phyloP scores from a whole-genome alignment of 2,329 filamentous ascomycete genomes.

The Arthrobotrys sinensis region DNA sequence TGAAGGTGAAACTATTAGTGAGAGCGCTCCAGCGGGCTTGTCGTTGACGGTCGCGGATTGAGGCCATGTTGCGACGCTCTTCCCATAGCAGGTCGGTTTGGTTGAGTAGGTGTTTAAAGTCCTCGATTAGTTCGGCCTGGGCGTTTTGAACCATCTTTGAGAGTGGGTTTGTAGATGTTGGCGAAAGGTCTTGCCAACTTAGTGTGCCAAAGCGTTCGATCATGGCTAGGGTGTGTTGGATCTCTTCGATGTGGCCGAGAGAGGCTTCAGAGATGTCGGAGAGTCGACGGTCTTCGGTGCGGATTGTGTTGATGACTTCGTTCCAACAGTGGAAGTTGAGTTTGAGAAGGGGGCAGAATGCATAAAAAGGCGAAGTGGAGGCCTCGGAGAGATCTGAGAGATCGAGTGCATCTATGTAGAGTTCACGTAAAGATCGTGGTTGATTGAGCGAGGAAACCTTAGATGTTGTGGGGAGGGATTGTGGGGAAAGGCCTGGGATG shows the following conservation, averaged over 20 bases:
- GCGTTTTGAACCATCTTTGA: slow-evolving; percentile 28
- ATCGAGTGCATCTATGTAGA: slow-evolving; percentile 63
- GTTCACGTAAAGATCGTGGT: slow-evolving; percentile 63
- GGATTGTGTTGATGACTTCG: slow-evolving; percentile 64
- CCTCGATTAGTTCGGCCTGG: slow-evolving; percentile 62
- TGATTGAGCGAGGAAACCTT: slow-evolving; percentile 23
- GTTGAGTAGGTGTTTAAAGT: slow-evolving; percentile 64
- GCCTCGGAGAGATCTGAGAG: slow-evolving; percentile 61
- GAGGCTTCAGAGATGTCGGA: slow-evolving; percentile 64
- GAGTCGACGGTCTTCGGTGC: slow-evolving; percentile 64
- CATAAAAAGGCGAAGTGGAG: slow-evolving; percentile 62
- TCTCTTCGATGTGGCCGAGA: slow-evolving; percentile 65
- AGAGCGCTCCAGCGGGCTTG: slow-evolving; percentile 63
- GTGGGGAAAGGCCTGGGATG: slow-evolving; percentile 38
- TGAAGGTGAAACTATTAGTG: slow-evolving; percentile 63
- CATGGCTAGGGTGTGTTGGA: slow-evolving; percentile 62
- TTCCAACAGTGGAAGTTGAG: slow-evolving; percentile 64
- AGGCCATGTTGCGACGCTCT: slow-evolving; percentile 62
- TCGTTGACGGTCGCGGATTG: slow-evolving; percentile 60
- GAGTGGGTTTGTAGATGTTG: neutral
- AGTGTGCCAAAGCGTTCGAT: slow-evolving; percentile 63
- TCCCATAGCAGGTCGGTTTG: slow-evolving; percentile 65
- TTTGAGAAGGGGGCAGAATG: slow-evolving; percentile 63
- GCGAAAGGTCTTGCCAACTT: slow-evolving; percentile 58
- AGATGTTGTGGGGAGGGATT: slow-evolving; percentile 15